Evolutionary conservation across 345 rosid genomes (phyloP), one percentile per base, ranked within the genome.

Genomic region (Gossypium arboreum): DNA sequence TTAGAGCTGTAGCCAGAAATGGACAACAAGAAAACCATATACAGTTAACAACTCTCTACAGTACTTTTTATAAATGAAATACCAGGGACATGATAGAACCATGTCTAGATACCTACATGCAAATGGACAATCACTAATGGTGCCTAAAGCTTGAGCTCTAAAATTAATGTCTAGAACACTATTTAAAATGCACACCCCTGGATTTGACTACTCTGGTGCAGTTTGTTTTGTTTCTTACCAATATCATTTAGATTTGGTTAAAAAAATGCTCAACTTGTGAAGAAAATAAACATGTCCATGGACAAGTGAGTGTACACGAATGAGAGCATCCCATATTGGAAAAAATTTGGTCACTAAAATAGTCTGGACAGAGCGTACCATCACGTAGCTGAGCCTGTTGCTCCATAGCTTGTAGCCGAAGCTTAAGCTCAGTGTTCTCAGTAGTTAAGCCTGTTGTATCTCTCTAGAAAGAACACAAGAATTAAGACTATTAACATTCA

Each of bases 341-440:
- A 16, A 45, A 7, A 25, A 55, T 24, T 34, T 66, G 63, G 18
- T 60, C 44, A 44, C 3, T 34, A 39, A 24, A 58, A 11, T 58
- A 58, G 16, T 58, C 34, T 25, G 39, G 39, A 59, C 41, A 24
- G 47, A 39, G 69, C 82, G 22, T 84, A 95, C 97, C 96, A 76
- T 95, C 99, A 68, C 93, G 89, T 74, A 91, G 76, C 78, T 90
- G 90, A 81, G 94, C 94, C 79, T 92, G 95, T 73, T 88, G 94
- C 79, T 94, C 98, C 97, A 92, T 86, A 47, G 93, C 91, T 81
- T 92, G 97, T 74, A 94, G 82, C 73, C 91, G 90, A 80, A 91
- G 92, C 91, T 91, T 93, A 73, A 92, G 95, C 82, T 95, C 98
- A 75, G 92, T 84, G 81, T 92, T 94, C 82, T 94, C 98, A 76